Base-by-base conservation (phyloP, 139 green algal species). In the Dunaliella sp. region DNA sequence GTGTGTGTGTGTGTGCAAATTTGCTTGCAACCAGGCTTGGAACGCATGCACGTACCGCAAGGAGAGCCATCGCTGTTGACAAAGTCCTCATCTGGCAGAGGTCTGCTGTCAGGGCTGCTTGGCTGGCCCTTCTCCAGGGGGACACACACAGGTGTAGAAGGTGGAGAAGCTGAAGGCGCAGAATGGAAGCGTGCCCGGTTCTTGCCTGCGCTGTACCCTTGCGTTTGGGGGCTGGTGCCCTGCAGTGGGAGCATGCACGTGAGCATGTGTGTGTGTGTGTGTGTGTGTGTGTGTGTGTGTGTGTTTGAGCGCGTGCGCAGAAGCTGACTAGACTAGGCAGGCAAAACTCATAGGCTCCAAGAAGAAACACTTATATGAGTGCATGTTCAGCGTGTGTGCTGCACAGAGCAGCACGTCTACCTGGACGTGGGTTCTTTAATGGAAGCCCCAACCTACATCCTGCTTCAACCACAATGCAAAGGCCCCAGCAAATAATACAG, bases 241-340 rank as follows among this genome's bases (percentile, higher is more conserved):
- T 65, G 48, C 48, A 65, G 48, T 65, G 48, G 7, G 48, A 26
- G 48, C 16, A 16, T 65, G 48, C 16, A 65, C 16, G 48, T 65
- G 48, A 26, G 48, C 16, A 16, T 65, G 48, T 65, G 74, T 80
- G 31, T 80, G 74, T 80, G 31, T 80, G 74, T 80, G 31, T 80
- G 74, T 80, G 31, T 80, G 74, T 80, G 31, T 80, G 74, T 80
- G 31, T 80, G 74, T 80, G 31, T 80, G 74, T 80, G 31, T 80
- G 74, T 80, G 31, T 80, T 7, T 80, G 31, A 33, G 74, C 24
- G 31, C 24, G 74, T 80, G 31, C 24, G 74, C 24, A 32, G 16
- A 65, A 26, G 48, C 7, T 65, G 48, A 65, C 48, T 65, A n/a
- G n/a, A n/a, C n/a, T n/a, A n/a, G n/a, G n/a, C n/a, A n/a, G n/a